phyloP scores from a whole-genome alignment of 2,329 filamentous ascomycete species.

The Ceratocystis huliohia region DNA sequence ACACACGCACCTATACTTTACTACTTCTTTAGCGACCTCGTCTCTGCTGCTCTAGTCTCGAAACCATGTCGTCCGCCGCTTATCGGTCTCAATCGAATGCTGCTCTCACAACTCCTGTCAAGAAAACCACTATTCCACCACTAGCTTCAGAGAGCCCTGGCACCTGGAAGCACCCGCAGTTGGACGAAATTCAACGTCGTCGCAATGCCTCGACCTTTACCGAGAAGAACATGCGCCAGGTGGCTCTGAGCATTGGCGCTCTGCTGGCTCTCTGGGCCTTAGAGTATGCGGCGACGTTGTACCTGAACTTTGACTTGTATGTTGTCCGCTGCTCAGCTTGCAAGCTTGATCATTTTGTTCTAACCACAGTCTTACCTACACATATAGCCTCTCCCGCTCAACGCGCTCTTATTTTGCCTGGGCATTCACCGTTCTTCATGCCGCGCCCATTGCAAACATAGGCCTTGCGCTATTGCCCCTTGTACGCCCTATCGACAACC shows the following conservation, averaged over 20 bases:
- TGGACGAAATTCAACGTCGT: slow-evolving; percentile 74
- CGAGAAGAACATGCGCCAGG: slow-evolving; percentile 58
- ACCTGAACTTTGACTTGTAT: slow-evolving; percentile 32
- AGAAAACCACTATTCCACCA: slow-evolving; percentile 30
- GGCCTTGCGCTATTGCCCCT: slow-evolving; percentile 58
- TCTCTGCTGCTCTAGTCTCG: not conserved
- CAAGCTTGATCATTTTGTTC: not conserved
- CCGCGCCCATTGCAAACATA: slow-evolving; percentile 58
- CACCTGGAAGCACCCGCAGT: slow-evolving; percentile 79
- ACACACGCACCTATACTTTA: not conserved
- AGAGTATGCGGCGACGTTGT: slow-evolving; percentile 29
- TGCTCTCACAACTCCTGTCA: slow-evolving; percentile 30
- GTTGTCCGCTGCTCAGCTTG: slow-evolving; percentile 22
- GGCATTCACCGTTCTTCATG: slow-evolving; percentile 37
- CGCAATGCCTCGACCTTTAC: slow-evolving; percentile 69
- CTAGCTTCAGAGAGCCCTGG: slow-evolving; percentile 47
- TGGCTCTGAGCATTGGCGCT: slow-evolving; percentile 53
- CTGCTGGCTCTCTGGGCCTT: slow-evolving; percentile 31
- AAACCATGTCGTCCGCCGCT: slow-evolving; percentile 6
- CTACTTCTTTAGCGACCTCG: not conserved
- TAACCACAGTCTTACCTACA: slow-evolving; percentile 13
- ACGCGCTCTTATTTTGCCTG: slow-evolving; percentile 26
- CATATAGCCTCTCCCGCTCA: slow-evolving; percentile 15
- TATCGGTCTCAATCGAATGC: slow-evolving; percentile 5
- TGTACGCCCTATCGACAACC: slow-evolving; percentile 55